phyloP scores from a whole-genome alignment of 768 basidiomycete species.

The Gloeostereum incarnatum region DNA sequence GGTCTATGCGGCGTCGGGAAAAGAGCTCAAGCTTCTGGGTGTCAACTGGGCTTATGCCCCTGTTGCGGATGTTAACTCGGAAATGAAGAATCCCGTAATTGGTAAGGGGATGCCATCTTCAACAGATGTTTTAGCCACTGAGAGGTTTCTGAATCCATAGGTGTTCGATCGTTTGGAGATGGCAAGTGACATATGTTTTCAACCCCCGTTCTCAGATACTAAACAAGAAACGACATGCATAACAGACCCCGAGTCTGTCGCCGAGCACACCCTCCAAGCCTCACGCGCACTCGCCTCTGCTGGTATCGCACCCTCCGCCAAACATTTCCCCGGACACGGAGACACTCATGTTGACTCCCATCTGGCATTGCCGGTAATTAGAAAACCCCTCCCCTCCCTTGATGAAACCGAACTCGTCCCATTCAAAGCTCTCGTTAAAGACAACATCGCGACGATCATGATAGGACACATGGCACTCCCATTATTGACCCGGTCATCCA shows the following conservation, averaged over 20 bases:
- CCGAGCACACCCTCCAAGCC: conserved; percentile 36
- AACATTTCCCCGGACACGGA: conserved; percentile 72
- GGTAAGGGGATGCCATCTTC: conserved; percentile 25
- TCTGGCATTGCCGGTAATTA: conserved; percentile 52
- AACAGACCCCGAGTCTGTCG: conserved; percentile 46
- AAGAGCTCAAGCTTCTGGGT: conserved; percentile 49
- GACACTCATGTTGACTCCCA: conserved; percentile 70
- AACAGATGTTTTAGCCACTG: background rate
- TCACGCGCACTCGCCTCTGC: conserved; percentile 32
- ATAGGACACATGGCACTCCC: conserved; percentile 69
- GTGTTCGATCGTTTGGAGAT: conserved; percentile 64
- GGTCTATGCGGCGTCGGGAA: conserved; percentile 37
- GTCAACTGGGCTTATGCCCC: conserved; percentile 70
- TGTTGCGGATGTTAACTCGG: conserved; percentile 66
- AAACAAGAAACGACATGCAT: background rate
- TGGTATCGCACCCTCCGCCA: conserved; percentile 51
- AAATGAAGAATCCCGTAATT: conserved; percentile 62
- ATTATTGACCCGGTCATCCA: conserved; percentile 34
- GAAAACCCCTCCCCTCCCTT: conserved; percentile 35
- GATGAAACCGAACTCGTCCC: conserved; percentile 44
- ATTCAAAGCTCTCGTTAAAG: conserved; percentile 37
- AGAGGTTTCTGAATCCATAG: too few relatives aligned
- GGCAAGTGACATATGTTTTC: conserved; percentile 29
- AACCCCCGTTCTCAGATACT: too few relatives aligned
- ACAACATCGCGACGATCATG: conserved; percentile 50